Evolutionary conservation across 306 rosid species (phyloP).

Genomic region (Citrullus mucosospermus): DNA sequence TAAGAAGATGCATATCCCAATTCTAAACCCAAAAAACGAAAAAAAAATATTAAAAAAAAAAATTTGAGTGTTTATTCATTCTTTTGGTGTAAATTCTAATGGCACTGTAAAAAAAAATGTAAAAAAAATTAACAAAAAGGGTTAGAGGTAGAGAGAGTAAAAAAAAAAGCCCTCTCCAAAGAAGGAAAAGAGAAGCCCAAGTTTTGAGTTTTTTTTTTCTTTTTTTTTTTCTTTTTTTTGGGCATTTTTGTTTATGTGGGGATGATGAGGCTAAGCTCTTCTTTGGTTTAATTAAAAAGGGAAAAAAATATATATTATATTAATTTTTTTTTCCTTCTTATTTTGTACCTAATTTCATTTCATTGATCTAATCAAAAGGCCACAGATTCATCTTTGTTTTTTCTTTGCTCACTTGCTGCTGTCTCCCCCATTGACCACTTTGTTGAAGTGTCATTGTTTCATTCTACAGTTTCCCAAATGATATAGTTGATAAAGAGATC

Average conservation of each 20-base stretch:
- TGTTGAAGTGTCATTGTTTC: slow-evolving; percentile 9
- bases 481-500: neutral
- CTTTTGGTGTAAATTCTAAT: slow-evolving; percentile 1
- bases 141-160: neutral
- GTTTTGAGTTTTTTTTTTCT: slow-evolving; percentile 6
- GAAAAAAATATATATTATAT: no score
- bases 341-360: neutral
- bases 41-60: neutral
- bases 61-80: neutral
- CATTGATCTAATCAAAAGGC: slow-evolving; percentile 1
- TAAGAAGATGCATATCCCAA: slow-evolving; percentile 77
- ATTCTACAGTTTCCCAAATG: neutral
- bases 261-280: neutral
- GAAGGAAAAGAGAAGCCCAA: slow-evolving; percentile 3
- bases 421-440: slow-evolving; percentile 3
- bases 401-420: slow-evolving; percentile 1
- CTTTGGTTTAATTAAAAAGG: neutral
- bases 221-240: neutral
- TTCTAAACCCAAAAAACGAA: slow-evolving; percentile 19
- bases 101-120: neutral
- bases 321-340: no score
- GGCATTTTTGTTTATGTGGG: slow-evolving; percentile 3
- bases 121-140: neutral
- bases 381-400: neutral
- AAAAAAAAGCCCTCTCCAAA: neutral